These are phyloP conservation scores for Mucor mucedo DNA, from an alignment of 371 early-diverging fungal genomes.

Conservation along the genomic window DNA sequence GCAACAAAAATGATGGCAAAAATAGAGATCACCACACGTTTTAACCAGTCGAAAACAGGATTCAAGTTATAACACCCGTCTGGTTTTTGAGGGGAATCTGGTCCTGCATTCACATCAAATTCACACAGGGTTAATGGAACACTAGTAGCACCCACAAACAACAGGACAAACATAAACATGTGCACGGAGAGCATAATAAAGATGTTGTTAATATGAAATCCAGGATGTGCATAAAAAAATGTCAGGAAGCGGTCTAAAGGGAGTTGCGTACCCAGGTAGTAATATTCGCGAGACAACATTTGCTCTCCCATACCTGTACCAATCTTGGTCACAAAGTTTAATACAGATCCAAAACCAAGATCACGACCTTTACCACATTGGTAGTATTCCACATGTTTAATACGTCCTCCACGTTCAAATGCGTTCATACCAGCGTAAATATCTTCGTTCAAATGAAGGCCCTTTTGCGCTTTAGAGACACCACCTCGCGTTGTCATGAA, in stretches of 20 bases:
- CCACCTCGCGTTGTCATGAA: conserved; percentile 91
- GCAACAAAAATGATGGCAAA: conserved; percentile 78
- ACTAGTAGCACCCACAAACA: conserved; percentile 73
- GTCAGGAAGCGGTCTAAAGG: conserved; percentile 87
- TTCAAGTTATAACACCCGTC: conserved; percentile 72
- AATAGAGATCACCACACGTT: conserved; percentile 77
- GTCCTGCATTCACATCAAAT: conserved; percentile 47
- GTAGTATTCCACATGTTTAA: conserved; percentile 90
- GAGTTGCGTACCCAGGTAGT: conserved; percentile 84
- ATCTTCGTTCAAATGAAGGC: conserved; percentile 92
- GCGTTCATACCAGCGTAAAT: conserved; percentile 95
- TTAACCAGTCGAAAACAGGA: conserved; percentile 80
- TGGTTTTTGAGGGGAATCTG: conserved; percentile 48
- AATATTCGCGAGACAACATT: conserved; percentile 89
- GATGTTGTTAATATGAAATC: conserved; percentile 91
- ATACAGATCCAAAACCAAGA: conserved; percentile 87
- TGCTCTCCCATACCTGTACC: conserved; percentile 95
- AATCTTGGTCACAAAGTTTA: conserved; percentile 90
- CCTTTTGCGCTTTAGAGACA: conserved; percentile 90
- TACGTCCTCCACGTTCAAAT: conserved; percentile 82
- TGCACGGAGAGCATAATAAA: conserved; percentile 89
- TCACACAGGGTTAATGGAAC: conserved; percentile 58
- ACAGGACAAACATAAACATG: conserved; percentile 81
- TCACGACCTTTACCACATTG: conserved; percentile 95
- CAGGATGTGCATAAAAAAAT: conserved; percentile 89